Evolutionary conservation across 2,329 filamentous ascomycete species (phyloP).

Genomic region (Drechslerella stenobrocha): DNA sequence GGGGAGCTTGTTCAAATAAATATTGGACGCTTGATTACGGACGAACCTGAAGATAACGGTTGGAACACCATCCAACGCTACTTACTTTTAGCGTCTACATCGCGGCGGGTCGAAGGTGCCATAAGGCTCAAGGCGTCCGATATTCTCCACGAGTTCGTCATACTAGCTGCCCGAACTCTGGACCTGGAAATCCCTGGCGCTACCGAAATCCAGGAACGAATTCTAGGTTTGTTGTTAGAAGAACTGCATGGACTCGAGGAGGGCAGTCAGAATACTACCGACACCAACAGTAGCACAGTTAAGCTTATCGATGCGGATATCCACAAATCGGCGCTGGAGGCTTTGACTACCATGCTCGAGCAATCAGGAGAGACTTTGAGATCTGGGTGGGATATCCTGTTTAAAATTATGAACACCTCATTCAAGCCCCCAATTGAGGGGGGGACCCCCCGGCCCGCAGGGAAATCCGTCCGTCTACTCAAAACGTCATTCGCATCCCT

Average conservation of each 20-base stretch:
- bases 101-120: constrained; percentile 55
- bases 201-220: constrained; percentile 55
- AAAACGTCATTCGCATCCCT: constrained; percentile 84
- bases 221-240: constrained; percentile 56
- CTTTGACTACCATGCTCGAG: constrained; percentile 79
- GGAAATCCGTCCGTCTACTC: constrained; percentile 56
- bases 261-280: constrained; percentile 70
- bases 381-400: constrained; percentile 81
- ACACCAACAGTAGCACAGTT: constrained; percentile 25
- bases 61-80: constrained; percentile 70
- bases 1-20: constrained; percentile 75
- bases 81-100: constrained; percentile 60
- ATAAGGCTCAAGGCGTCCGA: constrained; percentile 60
- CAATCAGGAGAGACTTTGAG: constrained; percentile 82
- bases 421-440: constrained; percentile 61
- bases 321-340: constrained; percentile 76
- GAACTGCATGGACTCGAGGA: constrained; percentile 60
- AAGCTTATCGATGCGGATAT: constrained; percentile 70
- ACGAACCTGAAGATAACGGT: constrained; percentile 69
- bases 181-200: constrained; percentile 56
- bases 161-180: constrained; percentile 56
- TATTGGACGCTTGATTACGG: constrained; percentile 71
- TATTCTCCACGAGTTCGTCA: constrained; percentile 59
- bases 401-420: constrained; percentile 80
- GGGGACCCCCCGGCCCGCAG: constrained; percentile 24